phyloP scores from a whole-genome alignment of 192 early-diverging fungal species.

The Coemansia asiatica region DNA sequence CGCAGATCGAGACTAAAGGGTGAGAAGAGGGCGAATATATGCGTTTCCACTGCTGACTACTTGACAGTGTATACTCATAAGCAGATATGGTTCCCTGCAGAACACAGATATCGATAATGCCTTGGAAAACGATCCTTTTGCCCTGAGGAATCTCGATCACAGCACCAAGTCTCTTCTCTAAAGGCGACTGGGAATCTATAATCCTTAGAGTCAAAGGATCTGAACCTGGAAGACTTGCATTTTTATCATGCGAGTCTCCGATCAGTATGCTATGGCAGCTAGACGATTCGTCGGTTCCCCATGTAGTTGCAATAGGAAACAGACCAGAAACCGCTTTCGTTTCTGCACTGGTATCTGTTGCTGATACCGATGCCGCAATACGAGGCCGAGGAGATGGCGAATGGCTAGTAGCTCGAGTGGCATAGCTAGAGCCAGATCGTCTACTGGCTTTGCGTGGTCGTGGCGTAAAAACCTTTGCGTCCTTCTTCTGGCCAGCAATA shows the following conservation, averaged over 20 bases:
- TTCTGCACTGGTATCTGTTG: neutral
- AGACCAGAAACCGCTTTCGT: neutral
- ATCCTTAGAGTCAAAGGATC: conserved; percentile 1
- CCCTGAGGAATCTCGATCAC: conserved; percentile 20
- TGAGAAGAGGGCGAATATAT: conserved; percentile 54
- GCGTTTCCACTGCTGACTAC: conserved; percentile 27
- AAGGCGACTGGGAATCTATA: neutral
- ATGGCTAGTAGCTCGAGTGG: conserved; percentile 3
- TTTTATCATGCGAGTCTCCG: neutral
- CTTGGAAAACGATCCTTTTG: conserved; percentile 34
- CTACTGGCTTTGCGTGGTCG: conserved; percentile 6
- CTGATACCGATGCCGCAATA: neutral
- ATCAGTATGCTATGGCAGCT: neutral
- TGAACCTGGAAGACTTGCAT: neutral
- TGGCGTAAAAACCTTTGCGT: conserved; percentile 17
- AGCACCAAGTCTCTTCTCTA: conserved; percentile 22
- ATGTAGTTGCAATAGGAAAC: conserved; percentile 6
- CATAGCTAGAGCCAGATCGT: conserved; percentile 8
- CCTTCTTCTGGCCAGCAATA: neutral
- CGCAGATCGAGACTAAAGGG: conserved; percentile 26
- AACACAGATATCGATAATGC: conserved; percentile 43
- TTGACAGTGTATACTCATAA: conserved; percentile 24
- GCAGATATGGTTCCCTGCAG: conserved; percentile 26
- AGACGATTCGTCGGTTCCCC: neutral
- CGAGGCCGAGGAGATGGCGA: neutral